phyloP scores from a whole-genome alignment of 2,329 filamentous ascomycete genomes.

The Penicillium sp. region DNA sequence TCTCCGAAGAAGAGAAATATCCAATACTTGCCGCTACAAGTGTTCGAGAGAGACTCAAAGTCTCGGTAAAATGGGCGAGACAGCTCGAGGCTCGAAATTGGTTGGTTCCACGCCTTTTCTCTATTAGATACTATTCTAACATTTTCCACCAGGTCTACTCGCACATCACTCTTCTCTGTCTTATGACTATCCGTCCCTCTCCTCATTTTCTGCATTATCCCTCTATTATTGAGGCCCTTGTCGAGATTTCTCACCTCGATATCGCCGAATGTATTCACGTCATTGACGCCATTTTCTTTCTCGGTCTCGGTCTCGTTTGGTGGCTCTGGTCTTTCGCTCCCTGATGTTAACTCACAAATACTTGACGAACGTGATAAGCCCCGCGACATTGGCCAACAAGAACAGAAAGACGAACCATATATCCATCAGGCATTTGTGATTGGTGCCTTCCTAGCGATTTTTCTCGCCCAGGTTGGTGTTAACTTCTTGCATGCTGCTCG shows the following conservation, averaged over 20 bases:
- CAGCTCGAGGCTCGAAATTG: slow-evolving; percentile 68
- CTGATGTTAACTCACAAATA: slow-evolving; percentile 2
- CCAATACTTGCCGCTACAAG: slow-evolving; percentile 68
- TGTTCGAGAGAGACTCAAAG: slow-evolving; percentile 77
- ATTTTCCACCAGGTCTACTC: slow-evolving; percentile 26
- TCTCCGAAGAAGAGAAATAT: slow-evolving; percentile 77
- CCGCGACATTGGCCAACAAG: background rate
- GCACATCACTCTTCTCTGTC: slow-evolving; percentile 37
- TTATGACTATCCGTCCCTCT: slow-evolving; percentile 47
- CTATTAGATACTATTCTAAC: slow-evolving; percentile 11
- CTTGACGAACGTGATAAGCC: slow-evolving; percentile 1
- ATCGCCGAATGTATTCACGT: slow-evolving; percentile 29
- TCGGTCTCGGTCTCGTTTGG: slow-evolving; percentile 38
- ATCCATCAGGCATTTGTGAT: slow-evolving; percentile 35
- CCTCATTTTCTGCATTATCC: slow-evolving; percentile 32
- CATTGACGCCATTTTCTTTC: slow-evolving; percentile 37
- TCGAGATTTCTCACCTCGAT: slow-evolving; percentile 21
- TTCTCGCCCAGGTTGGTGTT: slow-evolving; percentile 30
- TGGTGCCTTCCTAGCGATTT: slow-evolving; percentile 31
- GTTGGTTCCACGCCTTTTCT: slow-evolving; percentile 52
- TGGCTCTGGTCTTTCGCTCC: slow-evolving; percentile 10
- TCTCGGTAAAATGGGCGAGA: slow-evolving; percentile 75
- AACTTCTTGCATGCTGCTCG: slow-evolving; percentile 31
- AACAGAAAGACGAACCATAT: slow-evolving; percentile 20
- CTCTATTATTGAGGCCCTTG: slow-evolving; percentile 27